These are phyloP conservation scores for Tieghemostelium lacteum DNA, from an alignment of 78 protist species.

Conservation along the genomic window DNA sequence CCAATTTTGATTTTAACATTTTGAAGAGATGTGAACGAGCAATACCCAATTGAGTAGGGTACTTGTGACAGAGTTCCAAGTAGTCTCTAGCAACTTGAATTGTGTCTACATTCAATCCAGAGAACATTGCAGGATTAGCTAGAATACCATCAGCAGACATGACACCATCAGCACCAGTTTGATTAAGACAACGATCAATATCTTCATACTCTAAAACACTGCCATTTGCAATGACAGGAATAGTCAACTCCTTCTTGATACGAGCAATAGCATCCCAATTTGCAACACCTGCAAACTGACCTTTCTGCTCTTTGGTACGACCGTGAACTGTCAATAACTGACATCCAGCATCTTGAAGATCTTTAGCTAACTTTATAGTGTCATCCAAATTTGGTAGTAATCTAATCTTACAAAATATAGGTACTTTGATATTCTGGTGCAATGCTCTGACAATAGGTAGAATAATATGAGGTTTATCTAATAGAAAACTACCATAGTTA, in stretches of 20 bases:
- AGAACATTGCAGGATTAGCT: slow-evolving; percentile 69
- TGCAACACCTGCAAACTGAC: slow-evolving; percentile 13
- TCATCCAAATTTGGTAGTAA: slow-evolving; percentile 55
- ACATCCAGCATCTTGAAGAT: slow-evolving; percentile 84
- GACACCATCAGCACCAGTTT: slow-evolving; percentile 80
- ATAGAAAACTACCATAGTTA: slow-evolving; percentile 77
- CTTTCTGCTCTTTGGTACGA: slow-evolving; percentile 73
- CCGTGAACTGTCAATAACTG: slow-evolving; percentile 83
- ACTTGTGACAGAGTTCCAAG: slow-evolving; percentile 1
- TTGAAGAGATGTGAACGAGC: slow-evolving; percentile 38
- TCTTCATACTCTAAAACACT: slow-evolving; percentile 55
- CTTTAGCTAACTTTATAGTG: slow-evolving; percentile 68
- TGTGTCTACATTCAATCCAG: slow-evolving; percentile 12
- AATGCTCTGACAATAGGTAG: slow-evolving; percentile 71
- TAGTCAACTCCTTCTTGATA: slow-evolving; percentile 23
- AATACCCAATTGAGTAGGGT: background rate
- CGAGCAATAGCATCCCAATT: slow-evolving; percentile 40
- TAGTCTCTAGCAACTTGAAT: slow-evolving; percentile 46
- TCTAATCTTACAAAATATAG: slow-evolving; percentile 84
- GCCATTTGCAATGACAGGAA: slow-evolving; percentile 90
- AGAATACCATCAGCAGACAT: slow-evolving; percentile 82
- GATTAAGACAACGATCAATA: slow-evolving; percentile 44
- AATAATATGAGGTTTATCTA: slow-evolving; percentile 71
- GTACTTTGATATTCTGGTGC: slow-evolving; percentile 61
- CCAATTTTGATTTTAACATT: slow-evolving; percentile 35